Conservation (phyloP, 164 flowering plant genomes). For the Macadamia tetraphylla region DNA sequence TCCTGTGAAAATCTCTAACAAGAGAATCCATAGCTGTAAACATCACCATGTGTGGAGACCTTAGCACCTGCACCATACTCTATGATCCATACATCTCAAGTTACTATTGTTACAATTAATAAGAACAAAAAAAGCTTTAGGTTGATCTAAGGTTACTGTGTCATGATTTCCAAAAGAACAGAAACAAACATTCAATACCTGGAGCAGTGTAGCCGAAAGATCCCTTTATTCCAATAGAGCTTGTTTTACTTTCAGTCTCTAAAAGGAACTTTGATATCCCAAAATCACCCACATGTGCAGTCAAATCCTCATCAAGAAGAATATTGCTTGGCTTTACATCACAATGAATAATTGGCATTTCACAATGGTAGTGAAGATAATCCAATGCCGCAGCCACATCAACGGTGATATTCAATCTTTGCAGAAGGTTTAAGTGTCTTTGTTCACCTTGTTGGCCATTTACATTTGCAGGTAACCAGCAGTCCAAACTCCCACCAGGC, state of each 20-base stretch:
- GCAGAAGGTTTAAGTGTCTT: constrained; percentile 16
- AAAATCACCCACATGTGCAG: constrained; percentile 32
- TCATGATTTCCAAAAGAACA: too few relatives aligned
- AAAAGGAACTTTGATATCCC: constrained; percentile 24
- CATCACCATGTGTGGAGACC: constrained; percentile 18
- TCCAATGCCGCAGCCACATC: constrained; percentile 33
- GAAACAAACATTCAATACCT: constrained; percentile 19
- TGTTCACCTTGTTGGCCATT: neutral
- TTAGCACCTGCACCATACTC: constrained; percentile 27
- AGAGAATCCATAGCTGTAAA: constrained; percentile 32
- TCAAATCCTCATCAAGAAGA: constrained; percentile 27
- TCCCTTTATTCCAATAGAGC: constrained; percentile 24
- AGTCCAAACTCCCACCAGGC: constrained; percentile 31
- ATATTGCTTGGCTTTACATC: constrained; percentile 33
- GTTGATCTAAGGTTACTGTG: too few relatives aligned
- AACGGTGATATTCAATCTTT: constrained; percentile 29
- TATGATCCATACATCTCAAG: neutral
- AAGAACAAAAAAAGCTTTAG: too few relatives aligned
- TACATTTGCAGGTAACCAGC: constrained; percentile 20
- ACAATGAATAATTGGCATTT: constrained; percentile 24
- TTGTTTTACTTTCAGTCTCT: constrained; percentile 3
- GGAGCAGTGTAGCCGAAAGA: constrained; percentile 35
- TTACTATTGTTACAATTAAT: too few relatives aligned
- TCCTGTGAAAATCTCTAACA: constrained; percentile 33
- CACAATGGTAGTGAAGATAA: constrained; percentile 27